These are phyloP conservation scores for Nakazawaea peltata DNA, from an alignment of 805 yeast genomes.

Conservation along the genomic window DNA sequence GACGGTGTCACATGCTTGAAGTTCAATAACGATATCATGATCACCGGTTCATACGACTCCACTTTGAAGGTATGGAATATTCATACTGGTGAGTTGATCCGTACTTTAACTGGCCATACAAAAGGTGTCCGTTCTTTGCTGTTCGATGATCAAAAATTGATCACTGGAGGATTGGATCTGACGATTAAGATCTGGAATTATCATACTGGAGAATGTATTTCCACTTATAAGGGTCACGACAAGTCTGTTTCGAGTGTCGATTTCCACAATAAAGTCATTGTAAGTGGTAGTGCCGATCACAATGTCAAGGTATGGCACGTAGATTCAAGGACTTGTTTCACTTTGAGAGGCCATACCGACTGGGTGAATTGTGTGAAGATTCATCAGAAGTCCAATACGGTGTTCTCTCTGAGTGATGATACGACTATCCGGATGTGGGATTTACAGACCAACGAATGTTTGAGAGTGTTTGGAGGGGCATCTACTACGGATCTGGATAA, in stretches of 20 bases:
- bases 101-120: constrained; percentile 82
- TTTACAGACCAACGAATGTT: constrained; percentile 67
- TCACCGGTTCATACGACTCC: constrained; percentile 90
- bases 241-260: constrained; percentile 83
- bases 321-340: constrained; percentile 84
- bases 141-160: constrained; percentile 83
- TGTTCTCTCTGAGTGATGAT: constrained; percentile 88
- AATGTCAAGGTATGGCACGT: constrained; percentile 97
- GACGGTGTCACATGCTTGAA: constrained; percentile 88
- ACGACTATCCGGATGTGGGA: constrained; percentile 95
- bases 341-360: constrained; percentile 87
- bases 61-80: constrained; percentile 92
- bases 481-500: too few relatives aligned
- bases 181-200: constrained; percentile 96
- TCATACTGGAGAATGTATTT: constrained; percentile 87
- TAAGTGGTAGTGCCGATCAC: constrained; percentile 87
- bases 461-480: constrained; percentile 56
- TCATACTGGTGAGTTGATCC: constrained; percentile 64
- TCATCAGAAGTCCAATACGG: constrained; percentile 68
- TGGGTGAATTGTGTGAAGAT: constrained; percentile 89
- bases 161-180: constrained; percentile 86
- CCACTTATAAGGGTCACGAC: constrained; percentile 89
- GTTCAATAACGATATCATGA: constrained; percentile 64
- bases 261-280: constrained; percentile 71
- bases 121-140: constrained; percentile 80